A percentile compares a stretch with the other conserved stretches of the same genome.
phyloP scores from a whole-genome alignment of 805 yeast species.

The Teunomyces barrocoloradensis region DNA sequence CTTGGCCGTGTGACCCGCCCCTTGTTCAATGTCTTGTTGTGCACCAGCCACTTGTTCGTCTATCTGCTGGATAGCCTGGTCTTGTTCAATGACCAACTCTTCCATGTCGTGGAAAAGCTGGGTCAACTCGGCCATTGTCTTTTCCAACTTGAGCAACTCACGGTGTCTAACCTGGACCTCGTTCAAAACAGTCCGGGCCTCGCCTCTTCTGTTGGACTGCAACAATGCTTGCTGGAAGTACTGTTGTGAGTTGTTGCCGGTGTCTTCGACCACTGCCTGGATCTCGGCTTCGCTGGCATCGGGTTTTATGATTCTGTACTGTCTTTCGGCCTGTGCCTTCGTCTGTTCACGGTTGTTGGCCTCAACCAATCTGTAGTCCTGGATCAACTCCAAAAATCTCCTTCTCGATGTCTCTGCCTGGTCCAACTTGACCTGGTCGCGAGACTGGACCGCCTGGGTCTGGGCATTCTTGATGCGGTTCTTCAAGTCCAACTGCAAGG shows the following conservation, averaged over 20 bases:
- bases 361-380: constrained; percentile 82
- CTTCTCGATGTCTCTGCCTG: constrained; percentile 89
- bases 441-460: constrained; percentile 53
- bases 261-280: constrained; percentile 79
- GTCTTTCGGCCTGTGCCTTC: constrained; percentile 86
- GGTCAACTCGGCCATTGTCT: constrained; percentile 92
- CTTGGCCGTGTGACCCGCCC: constrained; percentile 88
- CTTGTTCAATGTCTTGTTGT: constrained; percentile 88
- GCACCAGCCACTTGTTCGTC: constrained; percentile 80
- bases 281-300: constrained; percentile 83
- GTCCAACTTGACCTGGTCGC: constrained; percentile 75
- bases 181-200: constrained; percentile 90
- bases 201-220: constrained; percentile 86
- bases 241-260: constrained; percentile 72
- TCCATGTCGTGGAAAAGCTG: constrained; percentile 96
- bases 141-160: constrained; percentile 91
- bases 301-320: constrained; percentile 85
- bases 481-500: constrained; percentile 74
- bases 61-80: constrained; percentile 77
- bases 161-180: constrained; percentile 96
- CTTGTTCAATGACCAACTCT: constrained; percentile 93
- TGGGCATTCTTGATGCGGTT: constrained; percentile 74
- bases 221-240: constrained; percentile 90
- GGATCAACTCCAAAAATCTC: constrained; percentile 81
- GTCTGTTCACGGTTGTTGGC: constrained; percentile 82